These are phyloP conservation scores for Artemisia tridentata DNA, from an alignment of 129 eudicot genomes.

Conservation along the genomic window DNA sequence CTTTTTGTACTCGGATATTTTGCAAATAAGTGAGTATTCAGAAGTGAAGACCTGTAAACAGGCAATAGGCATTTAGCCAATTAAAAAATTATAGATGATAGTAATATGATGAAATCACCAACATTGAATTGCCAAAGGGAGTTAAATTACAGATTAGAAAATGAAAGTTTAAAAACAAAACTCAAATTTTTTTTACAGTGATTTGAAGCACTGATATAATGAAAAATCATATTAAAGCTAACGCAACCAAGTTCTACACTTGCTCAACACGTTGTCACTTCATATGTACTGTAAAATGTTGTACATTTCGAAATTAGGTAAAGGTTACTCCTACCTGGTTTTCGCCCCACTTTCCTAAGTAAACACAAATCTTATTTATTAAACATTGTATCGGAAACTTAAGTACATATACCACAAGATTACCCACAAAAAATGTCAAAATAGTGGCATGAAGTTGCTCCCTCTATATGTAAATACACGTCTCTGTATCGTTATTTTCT, in stretches of 20 bases:
- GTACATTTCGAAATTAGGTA: not conserved
- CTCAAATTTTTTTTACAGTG: not conserved
- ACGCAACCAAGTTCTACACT: not conserved
- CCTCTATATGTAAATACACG: too few relatives aligned
- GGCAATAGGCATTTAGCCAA: not conserved
- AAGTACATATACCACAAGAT: not conserved
- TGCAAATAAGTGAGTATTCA: conserved; percentile 88
- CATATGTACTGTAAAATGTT: not conserved
- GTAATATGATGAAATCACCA: not conserved
- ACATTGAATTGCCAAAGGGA: not conserved
- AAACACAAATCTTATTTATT: not conserved
- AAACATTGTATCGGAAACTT: not conserved
- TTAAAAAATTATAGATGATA: not conserved
- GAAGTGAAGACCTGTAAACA: conserved; percentile 69
- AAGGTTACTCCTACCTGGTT: not conserved
- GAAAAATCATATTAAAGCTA: not conserved
- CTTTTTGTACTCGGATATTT: conserved; percentile 71
- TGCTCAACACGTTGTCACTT: not conserved
- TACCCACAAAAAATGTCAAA: not conserved
- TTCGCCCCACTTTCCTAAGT: not conserved
- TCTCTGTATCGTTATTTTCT: too few relatives aligned
- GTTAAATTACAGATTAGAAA: not conserved
- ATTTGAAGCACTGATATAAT: not conserved
- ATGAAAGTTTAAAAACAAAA: not conserved
- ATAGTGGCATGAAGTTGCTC: too few relatives aligned